Evolutionary conservation across 2,329 filamentous ascomycete species (phyloP), one percentile per base, ranked within the genome.

Genomic region (Beauveria varroae): DNA sequence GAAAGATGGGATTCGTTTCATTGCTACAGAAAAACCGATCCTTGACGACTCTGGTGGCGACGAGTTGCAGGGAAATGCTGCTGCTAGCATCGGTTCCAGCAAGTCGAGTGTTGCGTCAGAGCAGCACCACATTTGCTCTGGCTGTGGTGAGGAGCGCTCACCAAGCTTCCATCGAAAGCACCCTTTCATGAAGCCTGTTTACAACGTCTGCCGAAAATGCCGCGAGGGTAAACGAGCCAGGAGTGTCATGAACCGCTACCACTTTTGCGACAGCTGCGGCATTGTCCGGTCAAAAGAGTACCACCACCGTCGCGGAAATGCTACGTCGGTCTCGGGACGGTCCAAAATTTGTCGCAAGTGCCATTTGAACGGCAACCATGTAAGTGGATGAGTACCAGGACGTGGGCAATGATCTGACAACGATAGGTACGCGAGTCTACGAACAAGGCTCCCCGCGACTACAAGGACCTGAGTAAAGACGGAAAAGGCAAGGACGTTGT

Each of bases 241-340:
- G 28, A 68, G 67, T 1, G 53, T 69, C 37, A 63, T 66, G 10
- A 64, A 68, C 9, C 34, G 56, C 1, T 67, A 70, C 43, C 77
- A 78, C 58, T 74, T 80, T 22, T 82, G 80, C 66, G 76, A 71
- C 46, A 67, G 72, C 28, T 80, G 78, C 61, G 74, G 75, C 24
- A 71, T 69, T 24, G 67, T 74, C 6, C 72, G 78, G 49, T 79
- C 78, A 5, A 68, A 68, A 28, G 68, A 66, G 12, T 79, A 75
- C 50, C 76, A 79, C 46, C 30, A 40, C 14, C 57, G 57, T 16
- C 51, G 55, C 20, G 40, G 47, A 14, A 26, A 9, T 18, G 28
- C 43, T 12, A 30, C 41, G 1, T 14, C 18, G 2, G 40, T 26
- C 14, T 41, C 51, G 9, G 5, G 12, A 30, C 51, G 51, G 18